Evolutionary conservation across 148 eudicot species (phyloP), one percentile per base, ranked within the genome.

Genomic region (Spergularia bocconei): DNA sequence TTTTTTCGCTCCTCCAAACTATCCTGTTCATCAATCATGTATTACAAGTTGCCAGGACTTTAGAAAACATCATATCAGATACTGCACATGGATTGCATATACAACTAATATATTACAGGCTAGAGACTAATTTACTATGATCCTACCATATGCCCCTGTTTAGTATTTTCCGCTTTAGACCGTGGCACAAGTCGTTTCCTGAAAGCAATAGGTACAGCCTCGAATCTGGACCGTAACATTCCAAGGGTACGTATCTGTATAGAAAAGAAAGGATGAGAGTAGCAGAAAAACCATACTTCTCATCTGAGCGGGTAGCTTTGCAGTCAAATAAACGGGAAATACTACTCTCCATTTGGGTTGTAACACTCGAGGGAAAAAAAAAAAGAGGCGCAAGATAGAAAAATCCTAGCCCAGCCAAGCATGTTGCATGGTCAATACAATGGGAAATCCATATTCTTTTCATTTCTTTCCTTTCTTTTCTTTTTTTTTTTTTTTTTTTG

Each of bases 201-300:
- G 87, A 95, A 92, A 89, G 98, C 98, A 80, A 71, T 36, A 82
- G 97, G 99, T 72, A 95, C 91, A 73, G 99, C 82, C 74, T 87
- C 96, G 74, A 95, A 95, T 85, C 99, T 89, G 63, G 99, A 93
- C 70, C 99, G 90, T 82, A 95, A 72, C 99, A 95, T 95, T 73
- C 98, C 99, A 75, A 92, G 97, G 15, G 99, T 95, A 66, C 98
- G 88, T 82, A 95, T 89, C 98, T 95, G 81, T 62, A 68, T 19
- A 72, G 60, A 39, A 19, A 63, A 63, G 29, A 57, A 51, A 33
- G 21, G 51, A 56, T 25, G 62, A 69, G 63, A 38, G 59, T 75
- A 63, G 64, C 62, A 80, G 58, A 67, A 48, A 11, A 48, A 11
- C 41, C 48, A 70, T 15, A 55, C 47, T 16, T 51, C 55, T 54